Conservation (phyloP, 202 grass and related monocot species). For the Brachypodium distachyon region DNA sequence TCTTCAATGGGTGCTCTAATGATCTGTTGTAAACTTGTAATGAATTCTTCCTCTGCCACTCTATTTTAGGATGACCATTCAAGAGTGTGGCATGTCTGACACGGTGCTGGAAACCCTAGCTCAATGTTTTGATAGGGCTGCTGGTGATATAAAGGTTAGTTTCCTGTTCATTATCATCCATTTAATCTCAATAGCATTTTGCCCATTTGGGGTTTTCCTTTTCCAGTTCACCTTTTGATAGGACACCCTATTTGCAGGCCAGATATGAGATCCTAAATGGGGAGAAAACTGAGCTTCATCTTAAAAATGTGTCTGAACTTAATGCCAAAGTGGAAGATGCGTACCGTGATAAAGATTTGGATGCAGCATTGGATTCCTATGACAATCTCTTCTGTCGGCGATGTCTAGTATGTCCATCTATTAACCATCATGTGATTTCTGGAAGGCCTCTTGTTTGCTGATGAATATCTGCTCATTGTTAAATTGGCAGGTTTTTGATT, state of each 20-base stretch:
- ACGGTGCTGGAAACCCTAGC: constrained; percentile 60
- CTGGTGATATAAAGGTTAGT: constrained; percentile 79
- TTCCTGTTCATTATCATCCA: constrained; percentile 16
- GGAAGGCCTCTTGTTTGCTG: neutral
- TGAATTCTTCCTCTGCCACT: constrained; percentile 1
- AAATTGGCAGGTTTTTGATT: constrained; percentile 83
- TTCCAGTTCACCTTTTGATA: constrained; percentile 26
- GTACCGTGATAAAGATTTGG: constrained; percentile 87
- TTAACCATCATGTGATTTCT: neutral
- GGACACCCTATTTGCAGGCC: constrained; percentile 61
- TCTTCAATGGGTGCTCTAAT: constrained; percentile 9
- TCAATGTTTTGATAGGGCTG: constrained; percentile 44
- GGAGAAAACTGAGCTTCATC: constrained; percentile 49
- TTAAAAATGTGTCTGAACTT: constrained; percentile 40
- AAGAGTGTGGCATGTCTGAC: constrained; percentile 70
- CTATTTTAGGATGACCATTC: constrained; percentile 67
- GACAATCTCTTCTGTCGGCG: constrained; percentile 95
- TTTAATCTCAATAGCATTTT: neutral
- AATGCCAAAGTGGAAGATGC: constrained; percentile 62
- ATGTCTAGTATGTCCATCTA: constrained; percentile 56
- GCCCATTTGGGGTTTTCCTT: constrained; percentile 14
- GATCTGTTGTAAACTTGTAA: constrained; percentile 5
- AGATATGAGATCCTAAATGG: constrained; percentile 58
- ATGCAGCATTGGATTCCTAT: constrained; percentile 93
- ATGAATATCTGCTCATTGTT: constrained; percentile 8